Evolutionary conservation across 2,329 filamentous ascomycete genomes (phyloP), one percentile per base, ranked within the genome.

Genomic region (Penicillium sp.): DNA sequence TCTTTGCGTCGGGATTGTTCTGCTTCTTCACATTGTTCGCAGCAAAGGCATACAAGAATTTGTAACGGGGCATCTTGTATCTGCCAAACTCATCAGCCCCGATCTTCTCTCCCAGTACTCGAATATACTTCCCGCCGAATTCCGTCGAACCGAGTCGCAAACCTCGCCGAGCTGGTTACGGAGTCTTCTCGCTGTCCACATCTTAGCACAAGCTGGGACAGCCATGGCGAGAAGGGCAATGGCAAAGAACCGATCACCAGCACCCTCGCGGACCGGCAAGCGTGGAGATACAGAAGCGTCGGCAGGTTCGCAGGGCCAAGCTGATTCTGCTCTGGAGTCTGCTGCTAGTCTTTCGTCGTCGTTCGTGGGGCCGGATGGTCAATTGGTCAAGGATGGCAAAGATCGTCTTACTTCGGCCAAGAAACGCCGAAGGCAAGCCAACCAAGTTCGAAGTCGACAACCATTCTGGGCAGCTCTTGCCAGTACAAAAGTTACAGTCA

Each of bases 401-500:
- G 83, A 83, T 75, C 86, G 78, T 76, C 72, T 85, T 78, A 80
- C 87, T 72, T 79, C 77, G 65, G 86, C 84, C 63, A 96, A 95
- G 78, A 95, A 92, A 79, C 89, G 91, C 79, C 87, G 90, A 78
- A 94, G 95, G 79, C 92, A 96, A 78, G 94, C 91, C 72, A 92
- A 92, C 59, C 91, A 95, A 76, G 92, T 96, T 66, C 85, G 93
- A 75, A 91, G 92, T 74, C 88, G 92, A 72, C 93, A 97, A 78
- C 93, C 93, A 50, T 85, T 97, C 65, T 97, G 93, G 93, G 92
- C 93, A 64, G 93, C 93, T 50, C 85, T 97, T 68, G 93, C 93
- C 53, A 96, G 92, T 78, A 96, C 93, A 72, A 97, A 97, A 82
- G 93, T 97, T 73, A 94, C 95, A 69, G 92, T 96, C 78, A 88